Evolutionary conservation across 2,329 filamentous ascomycete genomes (phyloP).

Genomic region (Cordyceps militaris): DNA sequence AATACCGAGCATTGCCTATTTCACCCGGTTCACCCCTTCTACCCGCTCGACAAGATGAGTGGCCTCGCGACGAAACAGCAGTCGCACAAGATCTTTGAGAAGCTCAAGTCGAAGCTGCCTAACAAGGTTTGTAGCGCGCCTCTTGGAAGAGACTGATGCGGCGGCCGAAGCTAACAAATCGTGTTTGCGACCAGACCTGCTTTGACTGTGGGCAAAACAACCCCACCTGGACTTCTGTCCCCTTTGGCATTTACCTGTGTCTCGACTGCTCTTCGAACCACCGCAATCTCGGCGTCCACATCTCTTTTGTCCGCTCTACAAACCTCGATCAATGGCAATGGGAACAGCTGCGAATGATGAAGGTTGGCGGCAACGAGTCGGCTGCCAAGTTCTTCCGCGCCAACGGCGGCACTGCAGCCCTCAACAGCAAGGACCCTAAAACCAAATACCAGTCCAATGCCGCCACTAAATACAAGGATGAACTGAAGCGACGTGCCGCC

Average conservation of each 20-base stretch:
- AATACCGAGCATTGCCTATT: not conserved
- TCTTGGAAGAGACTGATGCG: not conserved
- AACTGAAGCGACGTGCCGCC: slow-evolving; percentile 78
- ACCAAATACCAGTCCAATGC: slow-evolving; percentile 91
- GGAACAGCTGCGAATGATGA: slow-evolving; percentile 96
- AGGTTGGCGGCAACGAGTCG: slow-evolving; percentile 95
- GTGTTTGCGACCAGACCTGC: slow-evolving; percentile 60
- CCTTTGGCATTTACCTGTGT: slow-evolving; percentile 95
- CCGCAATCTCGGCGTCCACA: slow-evolving; percentile 95
- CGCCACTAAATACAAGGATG: slow-evolving; percentile 97
- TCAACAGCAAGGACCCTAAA: slow-evolving; percentile 94
- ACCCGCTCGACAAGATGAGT: slow-evolving; percentile 45
- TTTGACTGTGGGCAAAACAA: slow-evolving; percentile 98
- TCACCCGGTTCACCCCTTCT: slow-evolving; percentile 3
- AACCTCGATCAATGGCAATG: slow-evolving; percentile 99
- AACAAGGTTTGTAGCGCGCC: slow-evolving; percentile 66
- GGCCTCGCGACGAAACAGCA: slow-evolving; percentile 80
- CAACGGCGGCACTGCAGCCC: slow-evolving; percentile 86
- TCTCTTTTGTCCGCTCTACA: slow-evolving; percentile 96
- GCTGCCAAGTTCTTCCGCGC: slow-evolving; percentile 98
- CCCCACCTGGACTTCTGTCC: slow-evolving; percentile 96
- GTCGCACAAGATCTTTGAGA: slow-evolving; percentile 96
- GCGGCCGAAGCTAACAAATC: not conserved
- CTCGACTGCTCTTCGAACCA: slow-evolving; percentile 97
- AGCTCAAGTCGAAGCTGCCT: slow-evolving; percentile 85